phyloP scores from a whole-genome alignment of 2,329 filamentous ascomycete genomes.

The Endocalyx cinctus region DNA sequence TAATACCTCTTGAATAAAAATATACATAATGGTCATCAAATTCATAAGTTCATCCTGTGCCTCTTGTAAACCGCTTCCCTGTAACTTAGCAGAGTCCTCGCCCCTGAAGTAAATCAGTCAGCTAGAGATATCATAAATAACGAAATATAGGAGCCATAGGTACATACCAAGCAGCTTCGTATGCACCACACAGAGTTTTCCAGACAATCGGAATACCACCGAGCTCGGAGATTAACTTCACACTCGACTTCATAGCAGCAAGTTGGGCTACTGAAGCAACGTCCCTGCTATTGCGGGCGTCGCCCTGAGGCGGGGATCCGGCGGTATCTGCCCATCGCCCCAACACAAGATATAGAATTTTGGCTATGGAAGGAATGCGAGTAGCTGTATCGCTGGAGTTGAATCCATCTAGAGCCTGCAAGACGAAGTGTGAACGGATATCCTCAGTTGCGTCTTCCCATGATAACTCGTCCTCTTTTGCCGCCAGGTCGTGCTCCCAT shows the following conservation, averaged over 20 bases:
- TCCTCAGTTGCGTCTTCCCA: conserved; percentile 65
- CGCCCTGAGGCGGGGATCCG: conserved; percentile 36
- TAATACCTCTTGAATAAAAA: conserved; percentile 53
- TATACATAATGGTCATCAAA: conserved; percentile 59
- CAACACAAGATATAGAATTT: conserved; percentile 57
- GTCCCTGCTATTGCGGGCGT: conserved; percentile 39
- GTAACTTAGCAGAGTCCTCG: conserved; percentile 39
- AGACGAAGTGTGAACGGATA: conserved; percentile 53
- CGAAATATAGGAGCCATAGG: background rate
- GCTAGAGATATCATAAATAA: no score
- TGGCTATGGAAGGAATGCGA: conserved; percentile 50
- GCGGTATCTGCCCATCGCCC: conserved; percentile 69
- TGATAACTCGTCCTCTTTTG: conserved; percentile 40
- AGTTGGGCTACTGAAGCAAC: conserved; percentile 54
- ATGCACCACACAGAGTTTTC: conserved; percentile 43
- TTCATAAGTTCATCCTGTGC: conserved; percentile 58
- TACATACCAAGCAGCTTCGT: conserved; percentile 50
- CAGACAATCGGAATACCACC: conserved; percentile 49
- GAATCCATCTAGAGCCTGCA: conserved; percentile 42
- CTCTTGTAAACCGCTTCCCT: conserved; percentile 40
- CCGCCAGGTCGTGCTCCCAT: conserved; percentile 55
- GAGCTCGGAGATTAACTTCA: conserved; percentile 45
- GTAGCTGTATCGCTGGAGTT: conserved; percentile 43
- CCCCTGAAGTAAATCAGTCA: conserved; percentile 40
- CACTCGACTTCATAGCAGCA: conserved; percentile 53